Conservation (phyloP, 768 basidiomycete species). For the Boletus edulis region DNA sequence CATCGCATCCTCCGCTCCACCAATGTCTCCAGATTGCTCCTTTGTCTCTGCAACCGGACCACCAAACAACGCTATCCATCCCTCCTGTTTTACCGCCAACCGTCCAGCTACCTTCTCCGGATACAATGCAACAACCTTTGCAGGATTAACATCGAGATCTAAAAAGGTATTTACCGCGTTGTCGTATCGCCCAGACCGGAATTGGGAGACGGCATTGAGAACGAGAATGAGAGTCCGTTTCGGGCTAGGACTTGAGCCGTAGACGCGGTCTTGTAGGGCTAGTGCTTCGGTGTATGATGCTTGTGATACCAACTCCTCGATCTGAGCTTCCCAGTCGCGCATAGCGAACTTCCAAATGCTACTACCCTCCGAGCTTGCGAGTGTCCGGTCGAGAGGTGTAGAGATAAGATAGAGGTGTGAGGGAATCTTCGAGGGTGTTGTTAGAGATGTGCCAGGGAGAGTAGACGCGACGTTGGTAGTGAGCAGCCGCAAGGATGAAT, state of each 20-base stretch:
- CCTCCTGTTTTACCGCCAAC: conserved; percentile 61
- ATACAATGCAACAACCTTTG: conserved; percentile 89
- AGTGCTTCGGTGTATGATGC: conserved; percentile 78
- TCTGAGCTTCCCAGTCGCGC: conserved; percentile 73
- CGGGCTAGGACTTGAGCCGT: conserved; percentile 7
- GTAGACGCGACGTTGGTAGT: conserved; percentile 39
- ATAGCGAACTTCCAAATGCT: conserved; percentile 75
- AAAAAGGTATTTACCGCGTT: conserved; percentile 85
- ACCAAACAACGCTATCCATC: conserved; percentile 83
- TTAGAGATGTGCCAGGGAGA: conserved; percentile 36
- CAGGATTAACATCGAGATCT: conserved; percentile 87
- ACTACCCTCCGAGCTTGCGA: conserved; percentile 67
- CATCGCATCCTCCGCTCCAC: conserved; percentile 24
- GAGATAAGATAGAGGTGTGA: conserved; percentile 61
- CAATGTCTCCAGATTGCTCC: conserved; percentile 1
- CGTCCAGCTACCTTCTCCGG: conserved; percentile 79
- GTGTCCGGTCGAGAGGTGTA: conserved; percentile 70
- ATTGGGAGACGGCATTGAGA: conserved; percentile 77
- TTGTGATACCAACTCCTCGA: conserved; percentile 75
- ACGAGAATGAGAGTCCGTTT: conserved; percentile 60
- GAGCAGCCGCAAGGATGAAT: conserved; percentile 63
- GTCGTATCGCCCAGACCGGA: conserved; percentile 66
- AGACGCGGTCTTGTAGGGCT: conserved; percentile 59
- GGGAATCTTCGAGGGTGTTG: not conserved
- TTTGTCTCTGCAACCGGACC: conserved; percentile 46